Percentiles rank a stretch among this genome's conserved stretches.
phyloP scores from a whole-genome alignment of 768 basidiomycete species.

The Hirschioporus abietinus region DNA sequence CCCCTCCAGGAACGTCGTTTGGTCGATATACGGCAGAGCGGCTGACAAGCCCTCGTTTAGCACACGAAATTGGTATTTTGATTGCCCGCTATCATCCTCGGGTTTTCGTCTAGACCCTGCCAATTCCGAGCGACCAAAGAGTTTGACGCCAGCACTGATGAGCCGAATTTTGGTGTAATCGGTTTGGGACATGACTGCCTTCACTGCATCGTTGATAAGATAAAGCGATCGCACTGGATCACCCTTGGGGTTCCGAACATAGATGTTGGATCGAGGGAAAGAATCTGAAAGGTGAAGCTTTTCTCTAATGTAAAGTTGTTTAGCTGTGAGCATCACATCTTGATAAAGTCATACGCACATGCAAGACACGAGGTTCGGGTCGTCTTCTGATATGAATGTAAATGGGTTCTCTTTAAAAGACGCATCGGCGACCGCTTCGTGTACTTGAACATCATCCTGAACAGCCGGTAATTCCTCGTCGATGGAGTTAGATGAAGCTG shows the following conservation, averaged over 20 bases:
- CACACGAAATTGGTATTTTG: conserved; percentile 57
- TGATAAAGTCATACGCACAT: conserved; percentile 45
- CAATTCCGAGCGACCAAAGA: conserved; percentile 70
- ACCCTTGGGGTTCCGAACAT: conserved; percentile 81
- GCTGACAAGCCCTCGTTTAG: conserved; percentile 83
- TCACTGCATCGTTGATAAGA: conserved; percentile 81
- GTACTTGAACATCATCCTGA: background rate
- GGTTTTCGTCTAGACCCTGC: conserved; percentile 31
- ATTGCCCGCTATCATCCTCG: background rate
- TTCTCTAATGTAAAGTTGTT: conserved; percentile 37
- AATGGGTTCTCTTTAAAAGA: conserved; percentile 89
- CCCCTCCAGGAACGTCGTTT: conserved; percentile 52
- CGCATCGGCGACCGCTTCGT: conserved; percentile 13
- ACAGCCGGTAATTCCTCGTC: background rate
- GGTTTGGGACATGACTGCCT: conserved; percentile 73
- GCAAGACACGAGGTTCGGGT: conserved; percentile 67
- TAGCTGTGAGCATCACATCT: background rate
- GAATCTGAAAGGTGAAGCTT: conserved; percentile 61
- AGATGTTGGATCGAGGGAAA: conserved; percentile 74
- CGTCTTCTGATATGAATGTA: conserved; percentile 67
- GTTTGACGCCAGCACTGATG: conserved; percentile 90
- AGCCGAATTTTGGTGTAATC: conserved; percentile 81
- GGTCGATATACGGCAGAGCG: conserved; percentile 76
- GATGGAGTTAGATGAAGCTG: background rate
- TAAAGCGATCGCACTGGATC: conserved; percentile 78